Conservation (phyloP, 768 basidiomycete genomes). For the Daedaleopsis sinensis region DNA sequence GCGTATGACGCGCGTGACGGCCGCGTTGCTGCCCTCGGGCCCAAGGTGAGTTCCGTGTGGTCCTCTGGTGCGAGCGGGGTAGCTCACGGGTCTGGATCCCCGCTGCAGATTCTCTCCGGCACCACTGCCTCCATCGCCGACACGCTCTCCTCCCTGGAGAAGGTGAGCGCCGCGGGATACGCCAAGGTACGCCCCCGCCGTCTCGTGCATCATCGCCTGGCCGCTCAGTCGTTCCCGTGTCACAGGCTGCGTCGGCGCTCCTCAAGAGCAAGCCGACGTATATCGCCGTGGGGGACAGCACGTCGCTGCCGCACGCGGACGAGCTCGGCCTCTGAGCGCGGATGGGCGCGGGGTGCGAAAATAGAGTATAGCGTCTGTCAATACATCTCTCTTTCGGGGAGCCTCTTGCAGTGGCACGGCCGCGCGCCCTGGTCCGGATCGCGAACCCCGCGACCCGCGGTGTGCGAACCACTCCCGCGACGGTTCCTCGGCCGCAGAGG, state of each 20-base stretch:
- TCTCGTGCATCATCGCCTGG: conserved; percentile 13
- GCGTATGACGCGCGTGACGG: conserved; percentile 72
- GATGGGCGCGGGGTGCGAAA: background rate
- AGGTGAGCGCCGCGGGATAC: conserved; percentile 65
- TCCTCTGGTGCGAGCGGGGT: background rate
- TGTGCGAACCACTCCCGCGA: background rate
- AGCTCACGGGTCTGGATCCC: background rate
- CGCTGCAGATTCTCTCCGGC: conserved; percentile 62
- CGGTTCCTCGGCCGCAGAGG: background rate
- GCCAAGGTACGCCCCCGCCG: conserved; percentile 55
- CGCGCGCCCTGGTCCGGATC: background rate
- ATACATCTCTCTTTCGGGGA: background rate
- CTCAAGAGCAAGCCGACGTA: conserved; percentile 81
- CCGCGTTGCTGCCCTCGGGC: conserved; percentile 58
- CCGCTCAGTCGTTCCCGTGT: background rate
- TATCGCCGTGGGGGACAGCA: conserved; percentile 82
- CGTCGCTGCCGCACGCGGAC: conserved; percentile 79
- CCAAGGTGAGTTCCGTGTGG: conserved; percentile 54
- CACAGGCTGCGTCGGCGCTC: conserved; percentile 65
- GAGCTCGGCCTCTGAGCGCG: conserved; percentile 78
- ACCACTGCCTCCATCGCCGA: conserved; percentile 58
- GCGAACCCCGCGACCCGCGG: background rate
- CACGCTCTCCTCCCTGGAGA: conserved; percentile 70
- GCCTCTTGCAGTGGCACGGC: background rate
- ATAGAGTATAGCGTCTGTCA: conserved; percentile 8